phyloP scores from a whole-genome alignment of 257 asterid genomes.

The Plectranthus barbatus region DNA sequence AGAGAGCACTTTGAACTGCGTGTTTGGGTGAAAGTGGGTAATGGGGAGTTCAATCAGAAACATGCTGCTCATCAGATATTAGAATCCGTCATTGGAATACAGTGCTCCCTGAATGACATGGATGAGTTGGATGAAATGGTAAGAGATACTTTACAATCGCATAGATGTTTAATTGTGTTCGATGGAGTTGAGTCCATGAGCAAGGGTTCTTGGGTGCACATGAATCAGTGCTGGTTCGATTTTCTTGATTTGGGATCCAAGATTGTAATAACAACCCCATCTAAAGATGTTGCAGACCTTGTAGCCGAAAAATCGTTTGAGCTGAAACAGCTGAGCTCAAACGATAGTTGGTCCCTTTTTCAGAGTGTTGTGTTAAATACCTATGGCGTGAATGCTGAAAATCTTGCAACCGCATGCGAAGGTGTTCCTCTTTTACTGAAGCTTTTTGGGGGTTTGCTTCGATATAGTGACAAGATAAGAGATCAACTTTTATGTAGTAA shows the following conservation, averaged over 20 bases:
- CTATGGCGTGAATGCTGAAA: background rate
- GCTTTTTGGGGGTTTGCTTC: background rate
- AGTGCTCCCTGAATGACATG: background rate
- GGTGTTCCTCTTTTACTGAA: background rate
- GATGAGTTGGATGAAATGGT: conserved; percentile 16
- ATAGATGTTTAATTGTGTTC: conserved; percentile 6
- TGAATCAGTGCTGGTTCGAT: background rate
- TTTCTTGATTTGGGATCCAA: conserved; percentile 7
- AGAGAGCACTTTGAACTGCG: no score
- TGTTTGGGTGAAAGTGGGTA: no score
- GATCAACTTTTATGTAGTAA: no score
- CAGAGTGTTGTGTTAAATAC: background rate
- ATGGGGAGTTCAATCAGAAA: no score
- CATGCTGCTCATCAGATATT: no score
- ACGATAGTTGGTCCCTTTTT: background rate
- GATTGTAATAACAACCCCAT: background rate
- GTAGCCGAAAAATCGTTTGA: background rate
- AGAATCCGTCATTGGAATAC: no score
- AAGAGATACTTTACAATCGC: background rate
- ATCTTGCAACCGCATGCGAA: background rate
- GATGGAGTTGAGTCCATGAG: conserved; percentile 3
- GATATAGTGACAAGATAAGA: background rate
- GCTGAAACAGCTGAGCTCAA: background rate
- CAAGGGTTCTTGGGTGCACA: background rate
- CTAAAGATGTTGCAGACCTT: background rate